A percentile compares a stretch with the other conserved stretches of the same genome.
Evolutionary conservation across 768 basidiomycete species (phyloP).

Genomic region (Psilocybe cubensis): DNA sequence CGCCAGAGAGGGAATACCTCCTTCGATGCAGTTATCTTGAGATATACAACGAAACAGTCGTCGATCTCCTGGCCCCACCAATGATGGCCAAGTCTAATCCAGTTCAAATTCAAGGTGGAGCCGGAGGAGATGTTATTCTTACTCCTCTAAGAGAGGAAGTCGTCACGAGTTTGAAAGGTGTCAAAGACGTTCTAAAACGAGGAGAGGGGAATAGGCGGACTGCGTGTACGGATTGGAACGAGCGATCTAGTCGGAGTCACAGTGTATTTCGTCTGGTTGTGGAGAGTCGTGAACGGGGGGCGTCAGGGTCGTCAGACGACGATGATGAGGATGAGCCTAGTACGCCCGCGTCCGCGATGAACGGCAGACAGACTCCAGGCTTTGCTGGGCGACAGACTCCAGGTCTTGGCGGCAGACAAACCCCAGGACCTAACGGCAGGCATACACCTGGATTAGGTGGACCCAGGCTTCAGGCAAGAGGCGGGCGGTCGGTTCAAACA

Average conservation of each 20-base stretch:
- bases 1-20: slow-evolving; percentile 86
- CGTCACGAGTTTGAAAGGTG: slow-evolving; percentile 87
- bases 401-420: slow-evolving; percentile 37
- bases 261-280: slow-evolving; percentile 93
- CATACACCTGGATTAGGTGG: slow-evolving; percentile 53
- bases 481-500: slow-evolving; percentile 78
- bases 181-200: slow-evolving; percentile 81
- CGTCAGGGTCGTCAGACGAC: slow-evolving; percentile 25
- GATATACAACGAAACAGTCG: slow-evolving; percentile 93
- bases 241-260: slow-evolving; percentile 92
- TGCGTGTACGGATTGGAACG: slow-evolving; percentile 99
- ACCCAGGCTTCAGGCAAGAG: slow-evolving; percentile 72
- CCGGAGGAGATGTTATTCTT: slow-evolving; percentile 62
- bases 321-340: slow-evolving; percentile 46
- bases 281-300: slow-evolving; percentile 76
- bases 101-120: slow-evolving; percentile 76
- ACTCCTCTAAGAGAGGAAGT: slow-evolving; percentile 88
- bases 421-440: slow-evolving; percentile 48
- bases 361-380: slow-evolving; percentile 47
- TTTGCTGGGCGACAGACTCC: slow-evolving; percentile 43
- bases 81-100: slow-evolving; percentile 53
- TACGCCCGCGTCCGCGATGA: slow-evolving; percentile 23
- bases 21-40: slow-evolving; percentile 95
- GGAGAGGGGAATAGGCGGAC: slow-evolving; percentile 90
- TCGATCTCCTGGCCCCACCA: slow-evolving; percentile 83